A percentile compares a stretch with the other conserved stretches of the same genome.
These are phyloP conservation scores for Verticillium longisporum DNA, from an alignment of 2,329 filamentous ascomycete species.

Conservation along the genomic window DNA sequence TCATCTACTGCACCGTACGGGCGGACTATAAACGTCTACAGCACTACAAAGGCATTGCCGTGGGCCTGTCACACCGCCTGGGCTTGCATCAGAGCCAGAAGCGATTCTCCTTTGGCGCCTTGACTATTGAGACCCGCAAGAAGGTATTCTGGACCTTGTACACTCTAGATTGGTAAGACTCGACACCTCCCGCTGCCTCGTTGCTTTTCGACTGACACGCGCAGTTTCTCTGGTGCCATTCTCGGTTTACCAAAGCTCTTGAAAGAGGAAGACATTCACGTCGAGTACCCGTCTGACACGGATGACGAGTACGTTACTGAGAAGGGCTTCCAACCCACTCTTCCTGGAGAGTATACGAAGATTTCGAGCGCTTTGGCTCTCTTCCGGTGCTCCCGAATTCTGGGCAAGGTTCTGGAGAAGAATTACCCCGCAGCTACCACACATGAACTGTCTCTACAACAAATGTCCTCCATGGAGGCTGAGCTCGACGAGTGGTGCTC, in stretches of 20 bases:
- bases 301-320: slow-evolving; percentile 96
- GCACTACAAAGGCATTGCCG: slow-evolving; percentile 83
- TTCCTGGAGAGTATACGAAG: slow-evolving; percentile 85
- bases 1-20: slow-evolving; percentile 82
- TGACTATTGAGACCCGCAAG: slow-evolving; percentile 85
- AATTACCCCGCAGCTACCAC: slow-evolving; percentile 73
- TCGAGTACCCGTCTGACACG: slow-evolving; percentile 83
- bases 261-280: slow-evolving; percentile 77
- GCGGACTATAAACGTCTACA: slow-evolving; percentile 80
- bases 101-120: slow-evolving; percentile 72
- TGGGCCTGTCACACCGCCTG: slow-evolving; percentile 78
- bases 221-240: slow-evolving; percentile 78
- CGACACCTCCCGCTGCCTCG: not conserved
- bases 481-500: slow-evolving; percentile 79
- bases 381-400: slow-evolving; percentile 71
- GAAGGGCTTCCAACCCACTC: slow-evolving; percentile 80
- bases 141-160: slow-evolving; percentile 98
- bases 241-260: slow-evolving; percentile 86
- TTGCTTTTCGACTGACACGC: slow-evolving; percentile 13
- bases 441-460: slow-evolving; percentile 80
- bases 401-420: slow-evolving; percentile 74
- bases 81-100: slow-evolving; percentile 90
- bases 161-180: slow-evolving; percentile 78
- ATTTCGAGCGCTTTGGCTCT: slow-evolving; percentile 85
- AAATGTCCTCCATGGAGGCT: slow-evolving; percentile 62